Percentiles rank a stretch among this genome's conserved stretches.
Conservation (phyloP, 2,329 filamentous ascomycete species). For the Didymella pomorum region DNA sequence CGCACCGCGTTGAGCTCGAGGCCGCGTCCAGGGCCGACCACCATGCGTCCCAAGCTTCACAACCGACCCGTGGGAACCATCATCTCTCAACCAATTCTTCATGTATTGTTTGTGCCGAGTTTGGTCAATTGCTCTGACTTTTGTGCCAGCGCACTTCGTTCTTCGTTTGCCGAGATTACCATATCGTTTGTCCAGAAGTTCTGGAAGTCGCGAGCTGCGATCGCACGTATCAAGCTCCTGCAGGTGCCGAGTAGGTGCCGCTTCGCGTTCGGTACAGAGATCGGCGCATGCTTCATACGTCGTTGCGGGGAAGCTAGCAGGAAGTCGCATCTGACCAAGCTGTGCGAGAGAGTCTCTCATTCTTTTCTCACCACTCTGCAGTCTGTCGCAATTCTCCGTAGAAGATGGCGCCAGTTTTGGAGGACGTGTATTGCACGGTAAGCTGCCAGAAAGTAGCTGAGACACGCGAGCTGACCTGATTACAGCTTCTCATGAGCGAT, state of each 20-base stretch:
- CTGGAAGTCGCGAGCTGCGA: slow-evolving; percentile 1
- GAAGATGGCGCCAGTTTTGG: slow-evolving; percentile 50
- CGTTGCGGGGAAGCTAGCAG: slow-evolving; percentile 40
- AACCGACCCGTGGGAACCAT: slow-evolving; percentile 14
- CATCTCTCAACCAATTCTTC: slow-evolving; percentile 25
- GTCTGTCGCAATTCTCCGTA: background rate
- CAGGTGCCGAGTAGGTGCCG: slow-evolving; percentile 29
- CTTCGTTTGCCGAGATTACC: background rate
- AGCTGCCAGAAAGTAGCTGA: slow-evolving; percentile 37
- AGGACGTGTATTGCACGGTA: slow-evolving; percentile 73
- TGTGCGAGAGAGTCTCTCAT: slow-evolving; percentile 4
- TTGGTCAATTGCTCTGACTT: slow-evolving; percentile 18
- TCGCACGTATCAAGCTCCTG: slow-evolving; percentile 24
- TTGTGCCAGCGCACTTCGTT: slow-evolving; percentile 6
- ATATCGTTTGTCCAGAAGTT: background rate
- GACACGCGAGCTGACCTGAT: slow-evolving; percentile 36
- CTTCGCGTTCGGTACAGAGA: slow-evolving; percentile 35
- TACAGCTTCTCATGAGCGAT: slow-evolving; percentile 89
- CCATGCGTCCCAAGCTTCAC: slow-evolving; percentile 1
- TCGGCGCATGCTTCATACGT: slow-evolving; percentile 21
- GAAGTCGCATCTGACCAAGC: slow-evolving; percentile 20
- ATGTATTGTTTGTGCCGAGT: slow-evolving; percentile 20
- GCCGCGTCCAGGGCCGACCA: background rate
- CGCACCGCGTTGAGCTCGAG: slow-evolving; percentile 14
- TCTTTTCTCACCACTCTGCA: slow-evolving; percentile 11